These are phyloP conservation scores for Backusella australiensis DNA, from an alignment of 192 early-diverging fungal species.

Conservation along the genomic window DNA sequence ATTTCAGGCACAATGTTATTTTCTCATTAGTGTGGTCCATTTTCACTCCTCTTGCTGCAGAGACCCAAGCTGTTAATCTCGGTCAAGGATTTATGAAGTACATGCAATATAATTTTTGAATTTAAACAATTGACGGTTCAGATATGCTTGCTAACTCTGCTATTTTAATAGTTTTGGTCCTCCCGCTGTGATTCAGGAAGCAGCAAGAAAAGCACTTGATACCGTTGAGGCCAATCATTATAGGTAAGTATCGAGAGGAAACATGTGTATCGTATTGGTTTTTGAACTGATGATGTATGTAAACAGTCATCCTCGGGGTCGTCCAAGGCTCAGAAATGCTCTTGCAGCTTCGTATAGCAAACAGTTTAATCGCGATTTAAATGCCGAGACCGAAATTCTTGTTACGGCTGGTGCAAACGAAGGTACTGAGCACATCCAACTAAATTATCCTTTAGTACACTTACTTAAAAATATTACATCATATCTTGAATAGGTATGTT, in stretches of 20 bases:
- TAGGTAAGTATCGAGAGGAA: conserved; percentile 41
- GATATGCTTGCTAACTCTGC: neutral
- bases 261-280: conserved; percentile 19
- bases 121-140: neutral
- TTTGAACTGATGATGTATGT: conserved; percentile 23
- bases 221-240: conserved; percentile 81
- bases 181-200: conserved; percentile 81
- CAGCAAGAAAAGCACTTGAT: conserved; percentile 67
- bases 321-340: conserved; percentile 60
- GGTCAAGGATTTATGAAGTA: conserved; percentile 88
- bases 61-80: conserved; percentile 86
- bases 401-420: conserved; percentile 91
- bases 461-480: neutral
- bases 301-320: conserved; percentile 61
- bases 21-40: conserved; percentile 69
- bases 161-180: conserved; percentile 75
- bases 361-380: conserved; percentile 64
- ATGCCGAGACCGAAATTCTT: conserved; percentile 79
- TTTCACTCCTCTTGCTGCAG: conserved; percentile 82
- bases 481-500: conserved; percentile 52
- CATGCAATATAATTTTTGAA: neutral
- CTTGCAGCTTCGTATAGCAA: conserved; percentile 73
- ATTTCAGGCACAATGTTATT: neutral
- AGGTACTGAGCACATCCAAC: conserved; percentile 38
- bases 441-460: neutral